Base-by-base conservation (phyloP, 73 alveolate genomes). In the Chromera velia region DNA sequence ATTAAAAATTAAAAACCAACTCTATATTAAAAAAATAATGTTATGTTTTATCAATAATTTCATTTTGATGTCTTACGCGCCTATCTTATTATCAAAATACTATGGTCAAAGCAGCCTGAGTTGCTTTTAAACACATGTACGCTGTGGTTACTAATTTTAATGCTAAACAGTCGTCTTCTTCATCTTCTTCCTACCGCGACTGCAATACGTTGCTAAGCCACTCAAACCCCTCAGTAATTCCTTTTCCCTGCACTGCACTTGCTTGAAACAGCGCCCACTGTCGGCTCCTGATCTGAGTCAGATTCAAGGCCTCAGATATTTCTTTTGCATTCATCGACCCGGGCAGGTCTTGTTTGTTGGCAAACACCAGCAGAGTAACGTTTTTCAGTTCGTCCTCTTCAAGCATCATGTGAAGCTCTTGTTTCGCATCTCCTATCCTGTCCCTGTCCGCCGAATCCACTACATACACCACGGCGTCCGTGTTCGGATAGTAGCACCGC, bases 371-470 rank as follows among this genome's bases (percentile, higher is more conserved):
- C 87, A 81, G 88, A 71, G 88, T 93, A 94, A 80, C 93, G 88
- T 87, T 90, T 84, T 82, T 93, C 85, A 64, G 96, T 96, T 70
- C 93, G 80, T 63, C 93, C 82, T 67, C 93, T 89, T 93, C 74
- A 10, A 87, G 80, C 93, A 93, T 89, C 40, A 93, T 83, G 81
- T 90, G 91, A 72, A 93, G 89, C 87, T 93, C 98, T 80, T 93
- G 91, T 75, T 88, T 87, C 6, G 98, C 90, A 32, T 91, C 90
- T 34, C 91, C 96, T 30, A 93, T 82, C 76, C 98, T 91, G 40
- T 93, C 98, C 75, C 85, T 88, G 87, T 93, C 98, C 1, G 96
- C 91, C n/a, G 94, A 87, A 80, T 93, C 98, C 40, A 93, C 90
- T 66, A 93, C 98, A 75, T 83, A 93, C 13, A 92, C 88, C 76